Percentiles rank a stretch among this genome's conserved stretches.
phyloP scores from a whole-genome alignment of 495 filamentous ascomycete genomes.

The Annulohypoxylon moriforme region DNA sequence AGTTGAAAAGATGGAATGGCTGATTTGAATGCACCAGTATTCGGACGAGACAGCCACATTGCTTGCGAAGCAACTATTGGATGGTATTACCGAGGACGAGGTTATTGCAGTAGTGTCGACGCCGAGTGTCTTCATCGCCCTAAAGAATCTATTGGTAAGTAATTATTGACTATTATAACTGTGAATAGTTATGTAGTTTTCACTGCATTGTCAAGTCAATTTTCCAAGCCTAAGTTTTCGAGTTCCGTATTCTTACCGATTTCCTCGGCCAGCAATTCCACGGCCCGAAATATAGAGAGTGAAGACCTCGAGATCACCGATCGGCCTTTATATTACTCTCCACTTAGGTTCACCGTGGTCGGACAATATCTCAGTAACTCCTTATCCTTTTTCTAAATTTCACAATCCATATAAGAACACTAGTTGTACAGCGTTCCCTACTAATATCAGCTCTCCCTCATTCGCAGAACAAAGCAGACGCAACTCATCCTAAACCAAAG shows the following conservation, averaged over 20 bases:
- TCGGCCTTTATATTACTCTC: too few species aligned
- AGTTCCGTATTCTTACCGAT: too few species aligned
- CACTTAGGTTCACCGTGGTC: too few species aligned
- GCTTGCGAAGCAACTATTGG: slow-evolving; percentile 71
- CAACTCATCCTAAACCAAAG: slow-evolving; percentile 57
- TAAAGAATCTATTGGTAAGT: slow-evolving; percentile 74
- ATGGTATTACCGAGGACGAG: slow-evolving; percentile 62
- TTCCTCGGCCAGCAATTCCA: too few species aligned
- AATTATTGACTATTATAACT: neutral
- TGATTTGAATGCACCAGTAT: slow-evolving; percentile 62
- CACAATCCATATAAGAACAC: too few species aligned
- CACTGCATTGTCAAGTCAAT: too few species aligned
- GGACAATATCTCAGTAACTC: too few species aligned
- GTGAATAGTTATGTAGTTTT: neutral
- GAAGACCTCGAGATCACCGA: too few species aligned
- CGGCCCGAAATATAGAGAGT: too few species aligned
- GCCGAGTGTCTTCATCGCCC: slow-evolving; percentile 78
- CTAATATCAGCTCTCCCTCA: neutral
- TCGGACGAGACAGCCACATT: slow-evolving; percentile 72
- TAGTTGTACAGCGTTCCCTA: neutral
- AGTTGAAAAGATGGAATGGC: neutral
- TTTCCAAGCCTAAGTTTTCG: too few species aligned
- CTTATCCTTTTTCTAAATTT: too few species aligned
- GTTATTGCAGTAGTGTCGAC: slow-evolving; percentile 76
- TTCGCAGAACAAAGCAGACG: slow-evolving; percentile 44